Percentiles rank a stretch among this genome's conserved stretches.
These are phyloP conservation scores for Pleurotus sapidus DNA, from an alignment of 768 basidiomycete genomes.

Conservation along the genomic window DNA sequence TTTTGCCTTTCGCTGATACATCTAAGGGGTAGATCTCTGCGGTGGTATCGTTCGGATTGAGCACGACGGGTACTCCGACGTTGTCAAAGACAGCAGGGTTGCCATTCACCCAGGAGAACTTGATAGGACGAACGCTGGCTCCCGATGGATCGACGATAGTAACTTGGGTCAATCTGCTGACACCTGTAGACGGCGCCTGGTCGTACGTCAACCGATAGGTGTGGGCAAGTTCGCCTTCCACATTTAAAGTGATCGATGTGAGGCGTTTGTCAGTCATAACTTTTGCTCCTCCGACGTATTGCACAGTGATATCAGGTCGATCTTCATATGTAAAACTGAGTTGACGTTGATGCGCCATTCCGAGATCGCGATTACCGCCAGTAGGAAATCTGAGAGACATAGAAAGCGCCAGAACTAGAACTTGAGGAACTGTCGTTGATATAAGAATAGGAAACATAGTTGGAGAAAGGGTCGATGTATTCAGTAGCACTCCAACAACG, in stretches of 20 bases:
- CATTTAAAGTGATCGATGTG: background rate
- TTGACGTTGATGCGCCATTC: slow-evolving; percentile 2
- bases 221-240: background rate
- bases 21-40: background rate
- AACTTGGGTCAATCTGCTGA: slow-evolving; percentile 1
- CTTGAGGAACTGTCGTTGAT: background rate
- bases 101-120: slow-evolving; percentile 11
- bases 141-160: slow-evolving; percentile 8
- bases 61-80: background rate
- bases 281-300: background rate
- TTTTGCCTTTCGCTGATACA: background rate
- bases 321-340: background rate
- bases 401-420: background rate
- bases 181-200: background rate
- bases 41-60: background rate
- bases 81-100: slow-evolving; percentile 9
- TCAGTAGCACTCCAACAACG: slow-evolving; percentile 10
- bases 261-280: background rate
- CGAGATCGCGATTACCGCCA: slow-evolving; percentile 1
- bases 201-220: background rate
- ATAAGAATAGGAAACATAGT: slow-evolving; percentile 10
- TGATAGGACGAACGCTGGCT: slow-evolving; percentile 8
- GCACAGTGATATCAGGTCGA: background rate
- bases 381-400: slow-evolving; percentile 6
- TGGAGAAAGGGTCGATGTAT: slow-evolving; percentile 6